phyloP scores from a whole-genome alignment of 306 rosid genomes.

The Begonia loranthoides region DNA sequence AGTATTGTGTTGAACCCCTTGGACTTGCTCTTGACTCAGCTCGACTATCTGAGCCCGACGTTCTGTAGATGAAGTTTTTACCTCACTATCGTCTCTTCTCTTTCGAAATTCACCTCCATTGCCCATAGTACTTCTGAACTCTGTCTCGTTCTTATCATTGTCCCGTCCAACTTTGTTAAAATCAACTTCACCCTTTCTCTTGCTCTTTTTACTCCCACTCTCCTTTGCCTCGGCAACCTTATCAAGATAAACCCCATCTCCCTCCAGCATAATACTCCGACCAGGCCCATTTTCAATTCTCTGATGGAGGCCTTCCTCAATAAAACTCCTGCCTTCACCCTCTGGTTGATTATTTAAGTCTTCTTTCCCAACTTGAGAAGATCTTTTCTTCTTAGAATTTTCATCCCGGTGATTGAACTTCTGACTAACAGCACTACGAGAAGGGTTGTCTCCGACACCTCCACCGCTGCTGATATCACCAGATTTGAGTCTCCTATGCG shows the following conservation, averaged over 20 bases:
- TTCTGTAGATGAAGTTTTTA: background rate
- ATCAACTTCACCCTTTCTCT: conserved; percentile 5
- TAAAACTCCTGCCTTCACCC: background rate
- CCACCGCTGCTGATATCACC: conserved; percentile 7
- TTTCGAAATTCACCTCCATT: conserved; percentile 2
- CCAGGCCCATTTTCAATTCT: background rate
- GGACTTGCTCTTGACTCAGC: background rate
- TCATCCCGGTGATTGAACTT: conserved; percentile 5
- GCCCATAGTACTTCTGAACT: background rate
- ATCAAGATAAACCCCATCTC: background rate
- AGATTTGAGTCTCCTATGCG: conserved; percentile 1
- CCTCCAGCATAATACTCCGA: conserved; percentile 1
- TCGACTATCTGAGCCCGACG: background rate
- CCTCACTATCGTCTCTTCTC: background rate
- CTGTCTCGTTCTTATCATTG: background rate
- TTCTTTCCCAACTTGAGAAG: background rate
- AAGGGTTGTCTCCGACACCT: conserved; percentile 1
- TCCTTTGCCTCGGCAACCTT: background rate
- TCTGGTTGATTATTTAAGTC: background rate
- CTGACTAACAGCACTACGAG: conserved; percentile 5
- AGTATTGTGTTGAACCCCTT: background rate
- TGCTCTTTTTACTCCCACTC: conserved; percentile 5
- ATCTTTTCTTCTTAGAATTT: background rate
- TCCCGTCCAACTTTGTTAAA: no score
- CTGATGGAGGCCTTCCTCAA: background rate